Evolutionary conservation across 148 eudicot genomes (phyloP), one percentile per base, ranked within the genome.

Genomic region (Polygonum aviculare): DNA sequence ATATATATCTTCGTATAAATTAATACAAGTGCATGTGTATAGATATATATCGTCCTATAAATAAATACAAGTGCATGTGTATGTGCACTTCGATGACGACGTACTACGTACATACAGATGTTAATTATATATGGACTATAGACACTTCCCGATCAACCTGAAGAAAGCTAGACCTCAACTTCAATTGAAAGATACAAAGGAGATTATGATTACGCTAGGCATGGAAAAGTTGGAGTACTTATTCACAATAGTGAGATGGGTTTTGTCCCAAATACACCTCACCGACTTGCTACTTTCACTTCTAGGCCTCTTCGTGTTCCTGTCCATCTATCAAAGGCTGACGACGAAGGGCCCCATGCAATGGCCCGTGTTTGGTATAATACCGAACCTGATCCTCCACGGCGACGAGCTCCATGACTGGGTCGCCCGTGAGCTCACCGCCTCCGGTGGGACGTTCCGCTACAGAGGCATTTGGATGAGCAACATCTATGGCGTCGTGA

Each of bases 341-440:
- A 87, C 86, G 7, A 79, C 79, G 74, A 84, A 81, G 65, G 90
- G 88, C 15, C 90, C 90, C 0, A 88, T 82, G 80, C 60, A 80
- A 74, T 88, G 91, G 91, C 91, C 91, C 0, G 21, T 88, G 3
- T 0, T 84, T 0, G 91, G 91, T 0, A 84, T 86, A 72, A 36
- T 86, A 18, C 91, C 91, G 2, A 63, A 85, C 1, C n/a, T 82
- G 35, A 19, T 48, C 10, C 79, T 74, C 15, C 80, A 88, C 72
- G 38, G 38, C 12, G 40, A 77, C 73, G 79, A 78, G 5, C 55
- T 86, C 8, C 83, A 86, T 75, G 86, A 81, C 2, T 88, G 91
- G 91, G 75, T 63, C 63, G 74, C 84, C 0, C 81, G 63, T 12
- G 67, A 84, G 36, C 79, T 88, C 77, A 62, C 74, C 63, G 74